phyloP scores from a whole-genome alignment of 1,139 yeast species.

The Komagataea norvegica region DNA sequence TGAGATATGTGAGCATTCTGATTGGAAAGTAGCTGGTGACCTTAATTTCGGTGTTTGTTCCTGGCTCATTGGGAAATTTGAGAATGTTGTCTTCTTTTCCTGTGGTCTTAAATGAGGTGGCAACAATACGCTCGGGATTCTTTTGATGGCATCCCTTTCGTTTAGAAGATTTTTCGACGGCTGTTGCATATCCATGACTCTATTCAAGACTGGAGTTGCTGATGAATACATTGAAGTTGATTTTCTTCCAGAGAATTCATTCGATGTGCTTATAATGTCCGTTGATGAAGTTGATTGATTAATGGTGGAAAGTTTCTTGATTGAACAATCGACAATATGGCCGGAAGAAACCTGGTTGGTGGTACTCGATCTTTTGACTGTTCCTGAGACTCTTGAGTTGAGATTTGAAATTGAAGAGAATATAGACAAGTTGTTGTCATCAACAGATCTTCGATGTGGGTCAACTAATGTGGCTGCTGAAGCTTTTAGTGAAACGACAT shows the following conservation, averaged over 20 bases:
- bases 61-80: background rate
- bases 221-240: conserved; percentile 6
- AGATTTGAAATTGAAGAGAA: conserved; percentile 3
- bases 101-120: conserved; percentile 26
- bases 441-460: background rate
- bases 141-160: conserved; percentile 24
- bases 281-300: conserved; percentile 21
- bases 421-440: background rate
- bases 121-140: conserved; percentile 24
- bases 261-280: conserved; percentile 6
- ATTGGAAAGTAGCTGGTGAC: conserved; percentile 1
- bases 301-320: conserved; percentile 23
- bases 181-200: conserved; percentile 4
- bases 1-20: background rate
- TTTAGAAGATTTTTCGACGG: conserved; percentile 13
- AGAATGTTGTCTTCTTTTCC: conserved; percentile 7
- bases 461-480: conserved; percentile 26
- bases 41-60: background rate
- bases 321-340: conserved; percentile 13
- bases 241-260: conserved; percentile 8
- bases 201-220: conserved; percentile 11
- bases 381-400: conserved; percentile 1
- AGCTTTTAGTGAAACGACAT: conserved; percentile 21
- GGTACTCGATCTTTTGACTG: background rate
- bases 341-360: background rate